These are phyloP conservation scores for Coniella vitis DNA, from an alignment of 2,329 filamentous ascomycete genomes.

Conservation along the genomic window DNA sequence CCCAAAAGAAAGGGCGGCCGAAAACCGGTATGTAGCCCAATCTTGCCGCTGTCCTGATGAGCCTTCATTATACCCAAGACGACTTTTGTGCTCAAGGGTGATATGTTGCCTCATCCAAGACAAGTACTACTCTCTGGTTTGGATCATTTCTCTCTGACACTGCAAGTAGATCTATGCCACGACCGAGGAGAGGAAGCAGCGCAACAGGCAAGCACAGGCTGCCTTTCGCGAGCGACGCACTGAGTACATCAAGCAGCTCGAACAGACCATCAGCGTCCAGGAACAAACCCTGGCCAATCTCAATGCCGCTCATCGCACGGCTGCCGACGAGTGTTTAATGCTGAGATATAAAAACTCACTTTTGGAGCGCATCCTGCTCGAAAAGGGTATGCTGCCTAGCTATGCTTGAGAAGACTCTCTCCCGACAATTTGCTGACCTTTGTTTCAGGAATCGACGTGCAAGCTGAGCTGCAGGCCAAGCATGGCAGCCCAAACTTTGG, in stretches of 20 bases:
- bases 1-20: constrained; percentile 96
- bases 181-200: constrained; percentile 95
- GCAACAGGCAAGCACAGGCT: constrained; percentile 93
- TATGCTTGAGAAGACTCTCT: not conserved
- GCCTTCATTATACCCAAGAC: not conserved
- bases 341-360: constrained; percentile 97
- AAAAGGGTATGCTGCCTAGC: constrained; percentile 63
- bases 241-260: constrained; percentile 98
- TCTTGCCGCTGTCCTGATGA: constrained; percentile 6
- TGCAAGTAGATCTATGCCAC: constrained; percentile 83
- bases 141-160: not conserved
- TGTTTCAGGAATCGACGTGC: constrained; percentile 79
- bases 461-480: constrained; percentile 90
- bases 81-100: not conserved
- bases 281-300: constrained; percentile 89
- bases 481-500: constrained; percentile 77
- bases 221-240: constrained; percentile 94
- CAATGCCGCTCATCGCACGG: constrained; percentile 88
- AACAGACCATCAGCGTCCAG: constrained; percentile 94
- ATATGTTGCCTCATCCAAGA: too few relatives aligned
- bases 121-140: too few relatives aligned
- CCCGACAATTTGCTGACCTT: not conserved
- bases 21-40: constrained; percentile 68
- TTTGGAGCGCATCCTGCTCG: constrained; percentile 86
- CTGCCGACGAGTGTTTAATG: constrained; percentile 96